Conservation (phyloP, 1,139 yeast genomes). For the Taphrina confusa region DNA sequence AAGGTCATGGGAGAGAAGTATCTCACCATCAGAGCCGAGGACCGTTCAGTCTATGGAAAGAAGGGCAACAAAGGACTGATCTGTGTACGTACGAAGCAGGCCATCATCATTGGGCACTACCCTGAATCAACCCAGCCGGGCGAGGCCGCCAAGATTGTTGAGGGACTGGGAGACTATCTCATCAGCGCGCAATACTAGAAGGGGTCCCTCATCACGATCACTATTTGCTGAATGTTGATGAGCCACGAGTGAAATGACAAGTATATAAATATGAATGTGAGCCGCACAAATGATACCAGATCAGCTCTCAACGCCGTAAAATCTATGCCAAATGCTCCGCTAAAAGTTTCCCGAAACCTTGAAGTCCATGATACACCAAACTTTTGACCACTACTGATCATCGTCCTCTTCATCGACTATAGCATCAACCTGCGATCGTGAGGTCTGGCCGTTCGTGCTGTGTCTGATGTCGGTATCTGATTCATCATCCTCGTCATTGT, state of each 20-base stretch:
- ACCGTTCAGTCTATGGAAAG: constrained; percentile 91
- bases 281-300: too few species aligned
- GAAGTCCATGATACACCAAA: too few species aligned
- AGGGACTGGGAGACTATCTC: constrained; percentile 91
- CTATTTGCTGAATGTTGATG: not conserved
- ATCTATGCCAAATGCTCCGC: not conserved
- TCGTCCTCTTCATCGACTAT: not conserved
- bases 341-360: too few species aligned
- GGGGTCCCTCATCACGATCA: not conserved
- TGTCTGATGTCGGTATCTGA: too few species aligned
- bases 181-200: constrained; percentile 76
- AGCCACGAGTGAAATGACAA: too few species aligned
- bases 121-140: constrained; percentile 89
- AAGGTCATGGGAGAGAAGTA: constrained; percentile 84
- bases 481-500: not conserved
- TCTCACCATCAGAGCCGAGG: constrained; percentile 85
- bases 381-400: not conserved
- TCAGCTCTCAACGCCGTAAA: too few species aligned
- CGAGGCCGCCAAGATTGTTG: constrained; percentile 91
- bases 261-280: too few species aligned
- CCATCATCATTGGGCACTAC: constrained; percentile 90
- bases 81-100: constrained; percentile 90
- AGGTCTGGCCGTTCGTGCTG: too few species aligned
- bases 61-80: constrained; percentile 71
- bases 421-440: too few species aligned